Conservation (phyloP, 2,329 filamentous ascomycete genomes). For the Penicillium sp. region DNA sequence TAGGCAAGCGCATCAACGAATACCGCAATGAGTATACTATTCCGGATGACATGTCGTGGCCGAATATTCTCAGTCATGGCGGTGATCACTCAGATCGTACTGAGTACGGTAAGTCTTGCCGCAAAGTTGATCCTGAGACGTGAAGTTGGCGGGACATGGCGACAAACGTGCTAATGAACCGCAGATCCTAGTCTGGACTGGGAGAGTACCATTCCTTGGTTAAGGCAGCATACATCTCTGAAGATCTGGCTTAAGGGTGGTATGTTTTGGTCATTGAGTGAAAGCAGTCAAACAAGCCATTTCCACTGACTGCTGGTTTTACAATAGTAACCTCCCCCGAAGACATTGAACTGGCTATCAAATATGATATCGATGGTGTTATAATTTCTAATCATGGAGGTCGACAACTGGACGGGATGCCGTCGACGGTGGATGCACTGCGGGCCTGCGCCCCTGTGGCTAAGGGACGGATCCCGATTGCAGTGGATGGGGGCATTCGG, state of each 20-base stretch:
- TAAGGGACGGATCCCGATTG: conserved; percentile 33
- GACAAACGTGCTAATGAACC: neutral
- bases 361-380: conserved; percentile 37
- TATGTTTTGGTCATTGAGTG: conserved; percentile 7
- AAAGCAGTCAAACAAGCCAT: no score
- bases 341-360: conserved; percentile 37
- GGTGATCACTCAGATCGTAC: conserved; percentile 25
- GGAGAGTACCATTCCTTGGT: conserved; percentile 52
- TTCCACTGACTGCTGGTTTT: neutral
- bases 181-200: conserved; percentile 48
- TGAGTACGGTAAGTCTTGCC: conserved; percentile 27
- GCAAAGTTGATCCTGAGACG: neutral
- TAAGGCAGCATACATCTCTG: conserved; percentile 50
- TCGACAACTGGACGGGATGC: conserved; percentile 40
- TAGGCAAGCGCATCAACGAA: conserved; percentile 56
- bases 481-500: conserved; percentile 38
- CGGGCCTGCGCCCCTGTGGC: conserved; percentile 27
- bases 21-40: conserved; percentile 53
- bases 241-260: conserved; percentile 39
- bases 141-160: no score
- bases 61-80: conserved; percentile 42
- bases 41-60: conserved; percentile 45
- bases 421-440: conserved; percentile 41
- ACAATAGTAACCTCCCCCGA: conserved; percentile 32
- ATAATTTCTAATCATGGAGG: conserved; percentile 43